Base-by-base conservation (phyloP, 768 basidiomycete genomes). In the Albatrellus ellisii region DNA sequence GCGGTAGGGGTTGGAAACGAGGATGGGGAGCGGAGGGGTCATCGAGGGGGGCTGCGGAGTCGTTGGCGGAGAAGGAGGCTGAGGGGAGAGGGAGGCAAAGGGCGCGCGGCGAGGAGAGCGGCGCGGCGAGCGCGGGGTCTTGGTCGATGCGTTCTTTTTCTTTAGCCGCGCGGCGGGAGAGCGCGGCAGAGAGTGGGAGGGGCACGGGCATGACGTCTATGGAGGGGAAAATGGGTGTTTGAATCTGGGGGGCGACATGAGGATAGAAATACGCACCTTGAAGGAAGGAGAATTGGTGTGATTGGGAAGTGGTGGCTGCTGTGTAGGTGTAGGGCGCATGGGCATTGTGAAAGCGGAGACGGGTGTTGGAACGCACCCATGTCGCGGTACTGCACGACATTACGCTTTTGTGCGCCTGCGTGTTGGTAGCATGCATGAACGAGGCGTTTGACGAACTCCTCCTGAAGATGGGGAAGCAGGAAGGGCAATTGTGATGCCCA, bases 361-460 rank as follows among this genome's bases (percentile, higher is more conserved):
- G 17, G 29, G 9, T 14, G 24, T n/a, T 2, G 21, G 35, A 4
- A 46, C 47, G n/a, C 21, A 51, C 50, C 47, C 47, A 51, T 48
- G 24, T 51, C 50, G 20, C 44, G 47, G 26, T 51, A 51, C 38
- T 39, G 39, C 17, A 51, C n/a, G 5, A 51, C 34, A 12, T 26
- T 41, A 17, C 50, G 47, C 20, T 37, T 42, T 31, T 41, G 36
- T n/a, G 34, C n/a, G 29, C 34, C 42, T 15, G 50, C 34, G 12
- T 21, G 41, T 32, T 39, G 41, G 17, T 49, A 42, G 8, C 47
- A 47, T 4, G 50, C 48, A 39, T 39, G 42, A 14, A 37, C 39
- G 22, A 51, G 43, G 26, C 44, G 47, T 28, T 51, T 45, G 21
- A 51, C 49, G 26, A 51, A 51, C 35, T 51, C 50, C 24, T 51